A percentile compares a stretch with the other conserved stretches of the same genome.
These are phyloP conservation scores for Cyanidioschyzon merolae DNA, from an alignment of 23 red algal genomes.

Conservation along the genomic window DNA sequence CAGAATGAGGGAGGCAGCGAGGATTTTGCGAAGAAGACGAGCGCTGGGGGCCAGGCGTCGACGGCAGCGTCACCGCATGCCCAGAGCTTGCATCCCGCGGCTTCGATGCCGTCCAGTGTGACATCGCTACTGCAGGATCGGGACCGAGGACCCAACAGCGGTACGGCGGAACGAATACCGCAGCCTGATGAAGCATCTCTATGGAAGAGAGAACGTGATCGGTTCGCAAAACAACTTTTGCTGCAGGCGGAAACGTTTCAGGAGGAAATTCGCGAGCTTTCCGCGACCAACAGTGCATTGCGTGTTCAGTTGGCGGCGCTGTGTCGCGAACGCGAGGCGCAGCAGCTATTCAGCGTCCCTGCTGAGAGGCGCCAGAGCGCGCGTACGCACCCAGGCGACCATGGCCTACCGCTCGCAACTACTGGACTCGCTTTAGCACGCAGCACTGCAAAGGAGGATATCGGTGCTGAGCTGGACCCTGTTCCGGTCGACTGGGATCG, in stretches of 20 bases:
- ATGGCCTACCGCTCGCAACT: not conserved
- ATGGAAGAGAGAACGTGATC: not conserved
- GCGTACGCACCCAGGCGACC: no score
- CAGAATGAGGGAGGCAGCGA: no score
- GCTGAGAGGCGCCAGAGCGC: not conserved
- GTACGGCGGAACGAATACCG: not conserved
- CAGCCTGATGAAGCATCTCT: not conserved
- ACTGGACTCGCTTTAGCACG: not conserved
- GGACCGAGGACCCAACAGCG: not conserved
- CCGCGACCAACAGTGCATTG: not conserved
- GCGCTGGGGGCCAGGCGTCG: no score
- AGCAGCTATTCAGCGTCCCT: not conserved
- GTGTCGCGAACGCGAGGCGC: not conserved
- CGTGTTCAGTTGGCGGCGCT: slow-evolving; percentile 16
- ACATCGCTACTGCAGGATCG: not conserved
- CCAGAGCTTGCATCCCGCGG: no score
- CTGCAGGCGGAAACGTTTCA: not conserved
- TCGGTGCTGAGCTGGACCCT: not conserved
- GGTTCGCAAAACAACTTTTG: not conserved
- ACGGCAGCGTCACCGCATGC: no score
- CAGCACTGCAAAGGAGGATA: not conserved
- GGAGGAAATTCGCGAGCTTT: not conserved
- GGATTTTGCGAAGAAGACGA: no score
- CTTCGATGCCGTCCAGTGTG: no score
- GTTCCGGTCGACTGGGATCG: not conserved